Evolutionary conservation across 805 yeast genomes (phyloP).

Genomic region (Monosporozyma aerobia): DNA sequence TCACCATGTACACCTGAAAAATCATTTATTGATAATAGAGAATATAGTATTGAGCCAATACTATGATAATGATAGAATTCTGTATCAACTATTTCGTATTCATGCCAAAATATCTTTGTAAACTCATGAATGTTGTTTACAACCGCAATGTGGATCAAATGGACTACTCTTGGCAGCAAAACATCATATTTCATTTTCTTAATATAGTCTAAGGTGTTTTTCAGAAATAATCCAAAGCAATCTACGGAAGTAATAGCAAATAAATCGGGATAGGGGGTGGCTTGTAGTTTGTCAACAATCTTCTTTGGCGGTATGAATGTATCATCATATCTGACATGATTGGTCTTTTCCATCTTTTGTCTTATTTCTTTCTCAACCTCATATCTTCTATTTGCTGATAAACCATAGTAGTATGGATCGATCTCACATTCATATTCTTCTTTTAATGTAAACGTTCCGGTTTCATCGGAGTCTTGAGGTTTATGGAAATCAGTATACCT

Average conservation of each 20-base stretch:
- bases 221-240: conserved; percentile 45
- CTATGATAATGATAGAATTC: conserved; percentile 33
- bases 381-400: conserved; percentile 67
- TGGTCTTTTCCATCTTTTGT: conserved; percentile 36
- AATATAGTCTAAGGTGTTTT: conserved; percentile 37
- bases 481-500: conserved; percentile 53
- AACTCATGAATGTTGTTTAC: conserved; percentile 34
- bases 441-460: conserved; percentile 62
- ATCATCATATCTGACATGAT: conserved; percentile 34
- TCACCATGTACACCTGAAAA: conserved; percentile 42
- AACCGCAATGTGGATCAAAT: conserved; percentile 58
- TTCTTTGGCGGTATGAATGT: conserved; percentile 49
- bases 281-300: conserved; percentile 28
- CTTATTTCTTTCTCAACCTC: conserved; percentile 66
- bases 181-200: conserved; percentile 41
- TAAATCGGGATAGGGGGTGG: conserved; percentile 35
- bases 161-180: conserved; percentile 49
- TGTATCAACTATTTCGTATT: conserved; percentile 30
- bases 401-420: conserved; percentile 79
- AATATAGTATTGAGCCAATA: conserved; percentile 33
- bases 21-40: conserved; percentile 34
- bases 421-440: conserved; percentile 42
- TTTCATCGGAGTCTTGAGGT: conserved; percentile 48
- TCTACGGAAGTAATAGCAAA: conserved; percentile 45
- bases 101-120: conserved; percentile 31